Percentiles rank a stretch among this genome's conserved stretches.
Conservation (phyloP, 352 stramenopile species). For the Phytophthora lateralis region DNA sequence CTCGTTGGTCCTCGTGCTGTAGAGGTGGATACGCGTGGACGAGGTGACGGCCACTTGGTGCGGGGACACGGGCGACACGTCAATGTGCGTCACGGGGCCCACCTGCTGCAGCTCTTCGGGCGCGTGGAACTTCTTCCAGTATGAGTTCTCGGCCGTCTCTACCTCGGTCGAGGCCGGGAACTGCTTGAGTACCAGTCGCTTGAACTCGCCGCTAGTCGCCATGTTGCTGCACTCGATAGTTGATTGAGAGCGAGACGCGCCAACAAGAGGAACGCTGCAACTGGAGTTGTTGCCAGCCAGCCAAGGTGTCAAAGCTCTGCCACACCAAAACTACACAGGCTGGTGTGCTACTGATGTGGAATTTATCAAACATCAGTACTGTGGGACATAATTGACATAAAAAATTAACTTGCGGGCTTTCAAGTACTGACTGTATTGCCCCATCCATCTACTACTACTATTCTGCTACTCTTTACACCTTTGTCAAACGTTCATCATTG, state of each 20-base stretch:
- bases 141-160: slow-evolving; percentile 80
- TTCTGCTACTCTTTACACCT: slow-evolving; percentile 18
- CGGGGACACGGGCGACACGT: slow-evolving; percentile 77
- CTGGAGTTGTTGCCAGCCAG: slow-evolving; percentile 24
- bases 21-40: slow-evolving; percentile 87
- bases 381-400: neutral
- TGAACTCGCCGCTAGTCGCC: slow-evolving; percentile 83
- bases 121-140: slow-evolving; percentile 90
- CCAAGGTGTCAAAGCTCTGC: slow-evolving; percentile 9
- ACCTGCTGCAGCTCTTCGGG: slow-evolving; percentile 86
- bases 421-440: too few relatives aligned
- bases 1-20: slow-evolving; percentile 82
- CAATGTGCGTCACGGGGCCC: slow-evolving; percentile 84
- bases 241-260: neutral
- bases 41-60: slow-evolving; percentile 88
- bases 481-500: slow-evolving; percentile 20
- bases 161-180: slow-evolving; percentile 81
- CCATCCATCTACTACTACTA: slow-evolving; percentile 1
- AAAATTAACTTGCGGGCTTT: too few relatives aligned
- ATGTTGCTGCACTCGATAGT: slow-evolving; percentile 29
- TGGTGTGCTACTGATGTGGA: neutral
- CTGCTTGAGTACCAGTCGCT: slow-evolving; percentile 88
- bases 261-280: slow-evolving; percentile 7
- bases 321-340: slow-evolving; percentile 3
- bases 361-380: neutral